Base-by-base conservation (phyloP, 495 filamentous ascomycete genomes). In the Saxophila tyrrhenica region DNA sequence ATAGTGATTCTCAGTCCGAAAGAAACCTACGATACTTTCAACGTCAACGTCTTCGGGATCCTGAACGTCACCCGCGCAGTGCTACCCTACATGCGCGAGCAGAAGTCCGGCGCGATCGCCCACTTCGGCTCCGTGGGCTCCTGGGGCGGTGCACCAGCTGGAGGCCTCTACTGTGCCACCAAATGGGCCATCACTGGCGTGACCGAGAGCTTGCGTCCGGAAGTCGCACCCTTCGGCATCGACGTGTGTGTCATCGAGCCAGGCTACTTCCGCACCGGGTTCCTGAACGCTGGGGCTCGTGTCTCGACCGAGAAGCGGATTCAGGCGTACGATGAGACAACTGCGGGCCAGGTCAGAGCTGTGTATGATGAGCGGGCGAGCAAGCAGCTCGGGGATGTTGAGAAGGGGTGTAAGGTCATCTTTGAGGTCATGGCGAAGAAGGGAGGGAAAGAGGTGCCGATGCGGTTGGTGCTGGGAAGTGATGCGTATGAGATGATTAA, bases 161-260 rank as follows among this genome's bases (percentile, higher is more conserved):
- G 20, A 10, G 35, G 51, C 1, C 13, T 50, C 0, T 64, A 61
- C 32, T 23, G 20, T 19, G 55, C 42, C 2, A 53, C 55, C 20
- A 64, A 64, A 57, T 57, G 55, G 24, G 62, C 62, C 11, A 38
- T 64, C 22, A 55, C 61, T 48, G 61, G 61, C 52, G 48, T 39
- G 13, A 35, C 48, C 21, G 48, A 51, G 25, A 10, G 16, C 7
- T 23, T 53, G n/a, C 25, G 25, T 2, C n/a, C 41, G 3, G 51
- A 53, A 29, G 16, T 53, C 21, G 29, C 51, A 15, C 38, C 38
- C 32, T 53, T 53, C 51, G 35, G 35, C 39, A 53, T 53, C 20
- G 25, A 39, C n/a, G 51, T 53, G 11, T 44, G 32, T 5, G 21
- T 44, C 20, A 29, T 53, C 38, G 51, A 53, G 51, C 51, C 51